Percentiles rank a stretch among this genome's conserved stretches.
phyloP scores from a whole-genome alignment of 495 filamentous ascomycete genomes.

The Xanthoparmelia taractica region DNA sequence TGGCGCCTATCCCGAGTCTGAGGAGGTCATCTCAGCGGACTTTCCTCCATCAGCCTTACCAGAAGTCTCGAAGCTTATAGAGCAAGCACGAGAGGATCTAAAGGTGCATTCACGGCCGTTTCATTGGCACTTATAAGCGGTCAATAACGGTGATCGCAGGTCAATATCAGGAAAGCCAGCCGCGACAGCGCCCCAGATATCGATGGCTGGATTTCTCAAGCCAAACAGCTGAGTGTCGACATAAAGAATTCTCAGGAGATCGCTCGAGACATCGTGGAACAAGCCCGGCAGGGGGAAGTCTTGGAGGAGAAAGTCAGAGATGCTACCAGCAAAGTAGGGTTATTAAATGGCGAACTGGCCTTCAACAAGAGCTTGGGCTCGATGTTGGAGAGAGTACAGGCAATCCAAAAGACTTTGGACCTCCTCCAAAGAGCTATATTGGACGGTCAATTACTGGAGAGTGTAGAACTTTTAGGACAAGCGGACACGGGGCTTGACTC shows the following conservation, averaged over 20 bases:
- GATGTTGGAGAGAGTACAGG: slow-evolving; percentile 53
- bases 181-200: slow-evolving; percentile 67
- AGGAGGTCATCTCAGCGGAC: slow-evolving; percentile 56
- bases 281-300: slow-evolving; percentile 57
- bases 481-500: slow-evolving; percentile 38
- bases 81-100: slow-evolving; percentile 56
- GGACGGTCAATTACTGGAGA: slow-evolving; percentile 24
- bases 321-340: slow-evolving; percentile 56
- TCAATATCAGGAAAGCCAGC: slow-evolving; percentile 64
- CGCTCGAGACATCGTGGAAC: slow-evolving; percentile 65
- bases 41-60: slow-evolving; percentile 52
- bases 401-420: slow-evolving; percentile 39
- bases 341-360: slow-evolving; percentile 65
- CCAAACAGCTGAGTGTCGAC: slow-evolving; percentile 73
- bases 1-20: slow-evolving; percentile 64
- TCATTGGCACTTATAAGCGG: background rate
- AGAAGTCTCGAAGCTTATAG: slow-evolving; percentile 55
- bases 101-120: slow-evolving; percentile 43
- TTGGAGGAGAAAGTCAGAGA: slow-evolving; percentile 54
- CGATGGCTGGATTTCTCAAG: slow-evolving; percentile 74
- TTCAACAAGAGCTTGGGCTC: slow-evolving; percentile 64
- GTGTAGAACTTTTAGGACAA: slow-evolving; percentile 40
- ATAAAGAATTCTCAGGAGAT: slow-evolving; percentile 64
- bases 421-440: slow-evolving; percentile 31
- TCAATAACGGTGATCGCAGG: slow-evolving; percentile 34